These are phyloP conservation scores for Pseudofabraea citricarpa DNA, from an alignment of 2,329 filamentous ascomycete species.

Conservation along the genomic window DNA sequence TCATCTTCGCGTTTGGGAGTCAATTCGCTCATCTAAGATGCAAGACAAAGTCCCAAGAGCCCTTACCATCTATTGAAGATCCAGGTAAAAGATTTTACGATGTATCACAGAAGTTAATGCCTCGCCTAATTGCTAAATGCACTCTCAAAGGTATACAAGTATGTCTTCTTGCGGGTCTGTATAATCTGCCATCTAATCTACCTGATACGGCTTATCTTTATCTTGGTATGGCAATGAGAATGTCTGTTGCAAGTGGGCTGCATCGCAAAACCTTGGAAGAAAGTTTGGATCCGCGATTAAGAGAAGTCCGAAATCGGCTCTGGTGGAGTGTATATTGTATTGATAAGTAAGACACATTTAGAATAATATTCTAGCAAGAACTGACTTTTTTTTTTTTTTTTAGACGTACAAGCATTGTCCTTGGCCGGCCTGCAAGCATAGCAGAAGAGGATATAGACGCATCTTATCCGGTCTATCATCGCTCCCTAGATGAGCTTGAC, in stretches of 20 bases:
- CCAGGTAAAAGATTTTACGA: conserved; percentile 53
- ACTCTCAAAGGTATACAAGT: conserved; percentile 55
- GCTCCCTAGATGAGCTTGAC: too few relatives aligned
- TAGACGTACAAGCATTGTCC: conserved; percentile 50
- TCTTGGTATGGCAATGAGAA: conserved; percentile 48
- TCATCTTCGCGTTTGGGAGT: conserved; percentile 44
- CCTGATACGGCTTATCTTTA: conserved; percentile 54
- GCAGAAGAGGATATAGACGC: too few relatives aligned
- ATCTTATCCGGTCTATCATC: too few relatives aligned
- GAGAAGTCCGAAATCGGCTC: conserved; percentile 45
- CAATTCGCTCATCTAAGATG: conserved; percentile 44
- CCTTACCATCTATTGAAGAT: conserved; percentile 31
- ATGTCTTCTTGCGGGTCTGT: conserved; percentile 50
- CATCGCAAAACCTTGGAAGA: conserved; percentile 46
- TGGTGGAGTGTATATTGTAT: conserved; percentile 51
- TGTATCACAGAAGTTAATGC: conserved; percentile 47
- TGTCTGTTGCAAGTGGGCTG: conserved; percentile 58
- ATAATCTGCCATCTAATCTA: conserved; percentile 49
- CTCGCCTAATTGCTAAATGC: conserved; percentile 51
- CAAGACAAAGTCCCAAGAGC: conserved; percentile 1
- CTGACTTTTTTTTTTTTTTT: too few relatives aligned
- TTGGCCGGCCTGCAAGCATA: conserved; percentile 50
- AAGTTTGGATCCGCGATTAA: conserved; percentile 40
- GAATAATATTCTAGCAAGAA: too few relatives aligned
- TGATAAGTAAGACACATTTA: conserved; percentile 50